A percentile compares a stretch with the other conserved stretches of the same genome.
Conservation (phyloP, 257 asterid genomes). For the Solanum bulbocastanum region DNA sequence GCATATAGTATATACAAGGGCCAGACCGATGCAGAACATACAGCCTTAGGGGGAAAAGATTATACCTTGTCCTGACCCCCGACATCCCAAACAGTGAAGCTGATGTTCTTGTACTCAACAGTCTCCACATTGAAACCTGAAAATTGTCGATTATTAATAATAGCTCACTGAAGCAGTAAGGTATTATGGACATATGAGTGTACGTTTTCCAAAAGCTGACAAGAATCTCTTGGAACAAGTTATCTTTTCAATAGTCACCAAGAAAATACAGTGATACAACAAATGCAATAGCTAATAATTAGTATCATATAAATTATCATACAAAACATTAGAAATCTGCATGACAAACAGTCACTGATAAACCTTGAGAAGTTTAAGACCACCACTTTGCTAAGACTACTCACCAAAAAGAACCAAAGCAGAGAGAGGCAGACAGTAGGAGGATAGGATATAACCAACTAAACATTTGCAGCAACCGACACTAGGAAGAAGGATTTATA, state of each 20-base stretch:
- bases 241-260: background rate
- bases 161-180: background rate
- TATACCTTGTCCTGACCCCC: slow-evolving; percentile 92
- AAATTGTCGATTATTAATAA: background rate
- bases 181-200: background rate
- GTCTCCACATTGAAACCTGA: slow-evolving; percentile 90
- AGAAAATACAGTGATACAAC: background rate
- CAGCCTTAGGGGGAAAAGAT: background rate
- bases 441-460: background rate
- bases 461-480: background rate
- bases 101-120: slow-evolving; percentile 81
- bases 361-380: background rate
- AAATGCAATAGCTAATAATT: background rate
- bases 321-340: background rate
- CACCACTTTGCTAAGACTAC: background rate
- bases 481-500: background rate
- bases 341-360: background rate
- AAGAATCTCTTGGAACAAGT: background rate
- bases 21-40: background rate
- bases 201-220: background rate
- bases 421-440: background rate
- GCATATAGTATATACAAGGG: background rate
- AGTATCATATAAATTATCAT: background rate
- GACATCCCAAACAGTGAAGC: slow-evolving; percentile 93
- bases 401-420: background rate